phyloP scores from a whole-genome alignment of 148 eudicot species.

The Chenopodium quinoa region DNA sequence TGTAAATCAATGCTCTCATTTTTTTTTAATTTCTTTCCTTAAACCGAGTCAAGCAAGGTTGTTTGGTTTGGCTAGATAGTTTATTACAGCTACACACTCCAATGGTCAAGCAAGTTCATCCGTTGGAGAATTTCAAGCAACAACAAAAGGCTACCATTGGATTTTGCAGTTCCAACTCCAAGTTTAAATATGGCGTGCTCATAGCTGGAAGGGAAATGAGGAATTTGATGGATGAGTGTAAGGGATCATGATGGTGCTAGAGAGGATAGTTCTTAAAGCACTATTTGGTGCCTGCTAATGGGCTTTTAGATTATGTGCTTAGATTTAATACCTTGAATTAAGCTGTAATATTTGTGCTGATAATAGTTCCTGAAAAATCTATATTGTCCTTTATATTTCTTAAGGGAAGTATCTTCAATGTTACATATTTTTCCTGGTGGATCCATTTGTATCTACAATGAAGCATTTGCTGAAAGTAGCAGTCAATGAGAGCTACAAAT shows the following conservation, averaged over 20 bases:
- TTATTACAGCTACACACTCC: neutral
- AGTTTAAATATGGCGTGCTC: neutral
- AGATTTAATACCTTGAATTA: neutral
- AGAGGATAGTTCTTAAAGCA: neutral
- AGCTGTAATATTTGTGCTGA: neutral
- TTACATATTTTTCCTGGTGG: neutral
- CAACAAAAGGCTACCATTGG: no score
- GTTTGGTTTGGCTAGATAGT: neutral
- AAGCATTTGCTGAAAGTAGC: neutral
- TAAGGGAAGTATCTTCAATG: neutral
- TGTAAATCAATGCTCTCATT: neutral
- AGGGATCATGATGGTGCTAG: neutral
- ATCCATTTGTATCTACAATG: neutral
- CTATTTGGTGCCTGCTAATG: neutral
- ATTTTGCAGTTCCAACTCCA: neutral
- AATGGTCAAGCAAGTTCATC: neutral
- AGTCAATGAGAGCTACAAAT: neutral
- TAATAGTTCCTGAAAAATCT: conserved; percentile 1
- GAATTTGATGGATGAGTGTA: neutral
- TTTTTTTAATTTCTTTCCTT: neutral
- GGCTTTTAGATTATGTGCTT: neutral
- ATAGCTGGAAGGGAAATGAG: neutral
- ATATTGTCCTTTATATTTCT: neutral
- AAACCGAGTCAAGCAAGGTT: neutral
- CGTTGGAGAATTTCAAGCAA: neutral